Base-by-base conservation (phyloP, 768 basidiomycete genomes). In the Exidia glandulosa region DNA sequence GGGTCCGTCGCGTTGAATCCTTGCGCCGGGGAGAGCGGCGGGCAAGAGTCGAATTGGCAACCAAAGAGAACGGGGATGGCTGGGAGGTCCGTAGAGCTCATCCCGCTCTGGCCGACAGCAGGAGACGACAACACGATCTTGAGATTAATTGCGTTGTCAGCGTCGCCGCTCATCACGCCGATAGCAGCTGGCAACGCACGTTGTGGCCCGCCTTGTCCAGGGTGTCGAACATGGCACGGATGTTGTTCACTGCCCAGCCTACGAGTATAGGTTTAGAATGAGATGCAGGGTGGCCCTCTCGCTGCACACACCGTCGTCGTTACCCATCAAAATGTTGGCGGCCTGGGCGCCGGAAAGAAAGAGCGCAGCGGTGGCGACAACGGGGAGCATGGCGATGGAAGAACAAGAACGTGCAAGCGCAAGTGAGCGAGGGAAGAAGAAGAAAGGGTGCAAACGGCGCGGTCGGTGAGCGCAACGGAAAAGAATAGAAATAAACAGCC, bases 1-100 rank as follows among this genome's bases (percentile, higher is more conserved):
- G 73, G 14, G 56, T 80, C 69, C 33, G 41, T 19, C 9, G 41
- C 65, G 60, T 79, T 72, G 62, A 68, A 73, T 2, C 79, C 80
- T 27, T 69, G 69, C 0, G 79, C 71, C 0, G 78, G 77, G 12
- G 78, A 75, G 5, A 75, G 73, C 3, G 65, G 60, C 0, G 75
- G 70, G 63, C 77, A 79, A 25, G 75, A 72, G 59, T 76, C 63
- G 61, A 75, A 78, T 60, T 80, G 71, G 67, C 76, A 79, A 6
- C 74, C 10, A 60, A 56, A 1, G 64, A 68, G 32, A 27, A 52
- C 41, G 1, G 41, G 6, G 67, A 60, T 6, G 64, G 65, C 1
- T 77, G 73, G 9, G 72, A 63, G 6, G 68, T 74, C 74, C 2
- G 71, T 72, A 3, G 75, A 76, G 14, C 79, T 77, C 2, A 76